Conservation (phyloP, 2,329 filamentous ascomycete species). For the Pseudogymnoascus sp. region DNA sequence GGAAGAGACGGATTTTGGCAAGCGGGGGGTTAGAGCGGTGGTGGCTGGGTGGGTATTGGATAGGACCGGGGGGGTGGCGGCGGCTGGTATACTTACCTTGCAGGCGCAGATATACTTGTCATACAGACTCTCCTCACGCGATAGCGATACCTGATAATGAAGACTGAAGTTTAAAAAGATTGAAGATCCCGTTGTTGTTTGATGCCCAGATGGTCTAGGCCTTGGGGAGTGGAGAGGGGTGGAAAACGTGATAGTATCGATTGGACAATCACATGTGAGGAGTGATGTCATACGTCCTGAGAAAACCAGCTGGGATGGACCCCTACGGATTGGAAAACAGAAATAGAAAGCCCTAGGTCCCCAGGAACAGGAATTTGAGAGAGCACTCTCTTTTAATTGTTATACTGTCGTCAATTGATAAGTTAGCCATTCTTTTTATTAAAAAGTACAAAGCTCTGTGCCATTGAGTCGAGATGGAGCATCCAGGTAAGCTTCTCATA, state of each 20-base stretch:
- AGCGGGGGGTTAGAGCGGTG: neutral
- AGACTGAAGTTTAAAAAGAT: neutral
- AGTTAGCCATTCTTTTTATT: neutral
- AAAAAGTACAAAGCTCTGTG: neutral
- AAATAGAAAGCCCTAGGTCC: neutral
- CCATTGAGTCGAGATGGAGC: neutral
- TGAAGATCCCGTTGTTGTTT: neutral
- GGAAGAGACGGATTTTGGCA: neutral
- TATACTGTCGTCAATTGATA: neutral
- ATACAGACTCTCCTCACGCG: slow-evolving; percentile 2
- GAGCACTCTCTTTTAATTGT: too few species aligned
- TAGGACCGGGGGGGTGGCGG: neutral
- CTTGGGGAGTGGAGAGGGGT: neutral
- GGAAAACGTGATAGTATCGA: neutral
- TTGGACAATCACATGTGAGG: slow-evolving; percentile 3
- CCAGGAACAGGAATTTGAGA: neutral
- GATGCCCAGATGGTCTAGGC: neutral
- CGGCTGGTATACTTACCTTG: neutral
- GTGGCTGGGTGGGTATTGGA: neutral
- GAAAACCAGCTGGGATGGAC: neutral
- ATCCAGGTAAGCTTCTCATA: slow-evolving; percentile 3
- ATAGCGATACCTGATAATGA: slow-evolving; percentile 6
- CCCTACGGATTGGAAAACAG: neutral
- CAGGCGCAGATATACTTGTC: slow-evolving; percentile 2
- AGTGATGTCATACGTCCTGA: neutral